Conservation (phyloP, 2,329 filamentous ascomycete species). For the Botrytis porri region DNA sequence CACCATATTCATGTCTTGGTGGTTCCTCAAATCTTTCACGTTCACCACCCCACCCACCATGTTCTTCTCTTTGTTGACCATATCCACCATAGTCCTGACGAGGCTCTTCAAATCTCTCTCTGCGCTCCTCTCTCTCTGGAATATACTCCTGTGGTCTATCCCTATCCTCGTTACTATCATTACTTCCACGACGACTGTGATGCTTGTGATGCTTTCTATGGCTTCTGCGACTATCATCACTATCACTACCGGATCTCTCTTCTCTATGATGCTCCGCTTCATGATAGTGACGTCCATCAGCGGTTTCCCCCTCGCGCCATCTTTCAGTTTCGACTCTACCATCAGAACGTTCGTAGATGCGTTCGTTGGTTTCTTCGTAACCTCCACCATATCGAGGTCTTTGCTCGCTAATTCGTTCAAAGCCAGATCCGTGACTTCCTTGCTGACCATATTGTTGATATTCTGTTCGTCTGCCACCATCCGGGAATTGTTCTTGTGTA, state of each 20-base stretch:
- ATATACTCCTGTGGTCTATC: constrained; percentile 25
- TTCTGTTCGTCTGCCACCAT: constrained; percentile 56
- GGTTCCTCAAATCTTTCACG: constrained; percentile 19
- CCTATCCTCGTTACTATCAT: constrained; percentile 25
- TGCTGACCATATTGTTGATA: constrained; percentile 58
- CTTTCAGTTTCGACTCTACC: constrained; percentile 35
- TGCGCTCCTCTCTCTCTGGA: constrained; percentile 16
- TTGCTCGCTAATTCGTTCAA: constrained; percentile 57
- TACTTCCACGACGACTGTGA: constrained; percentile 20
- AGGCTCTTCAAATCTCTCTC: constrained; percentile 21
- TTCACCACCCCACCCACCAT: constrained; percentile 26
- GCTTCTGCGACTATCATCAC: constrained; percentile 33
- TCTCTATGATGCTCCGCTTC: constrained; percentile 28
- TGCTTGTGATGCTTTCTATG: constrained; percentile 35
- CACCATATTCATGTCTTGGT: constrained; percentile 20
- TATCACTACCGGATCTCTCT: constrained; percentile 33
- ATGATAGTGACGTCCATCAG: constrained; percentile 28
- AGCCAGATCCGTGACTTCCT: constrained; percentile 47
- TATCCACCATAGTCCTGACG: constrained; percentile 25
- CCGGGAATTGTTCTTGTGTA: constrained; percentile 55
- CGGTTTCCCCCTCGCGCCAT: constrained; percentile 26
- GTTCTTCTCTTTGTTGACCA: constrained; percentile 6
- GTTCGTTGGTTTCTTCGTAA: constrained; percentile 58
- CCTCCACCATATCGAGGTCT: constrained; percentile 51
- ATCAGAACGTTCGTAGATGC: constrained; percentile 44